A percentile compares a stretch with the other conserved stretches of the same genome.
phyloP scores from a whole-genome alignment of 2,329 filamentous ascomycete genomes.

The Ophiostoma perfectum region DNA sequence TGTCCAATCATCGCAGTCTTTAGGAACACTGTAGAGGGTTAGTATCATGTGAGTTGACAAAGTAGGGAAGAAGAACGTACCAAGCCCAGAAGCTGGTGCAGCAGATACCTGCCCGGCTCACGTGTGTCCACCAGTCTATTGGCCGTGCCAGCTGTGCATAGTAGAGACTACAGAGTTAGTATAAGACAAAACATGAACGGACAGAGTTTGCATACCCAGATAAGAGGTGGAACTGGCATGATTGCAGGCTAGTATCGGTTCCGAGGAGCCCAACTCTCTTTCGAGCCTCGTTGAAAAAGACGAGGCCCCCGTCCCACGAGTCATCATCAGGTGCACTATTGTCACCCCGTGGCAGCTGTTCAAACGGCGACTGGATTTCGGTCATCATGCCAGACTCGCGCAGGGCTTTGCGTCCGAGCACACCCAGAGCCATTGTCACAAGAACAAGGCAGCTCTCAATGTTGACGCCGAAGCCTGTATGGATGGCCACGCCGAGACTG shows the following conservation, averaged over 20 bases:
- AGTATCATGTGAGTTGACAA: neutral
- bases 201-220: slow-evolving; percentile 33
- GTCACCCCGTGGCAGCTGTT: neutral
- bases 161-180: slow-evolving; percentile 19
- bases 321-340: slow-evolving; percentile 4
- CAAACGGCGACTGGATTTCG: neutral
- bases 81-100: slow-evolving; percentile 45
- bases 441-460: slow-evolving; percentile 49
- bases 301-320: slow-evolving; percentile 35
- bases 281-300: slow-evolving; percentile 51
- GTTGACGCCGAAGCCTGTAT: slow-evolving; percentile 46
- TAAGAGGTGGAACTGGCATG: slow-evolving; percentile 49
- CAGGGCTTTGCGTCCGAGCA: slow-evolving; percentile 44
- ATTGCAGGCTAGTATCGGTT: slow-evolving; percentile 39
- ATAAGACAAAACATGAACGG: neutral
- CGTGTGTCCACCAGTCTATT: slow-evolving; percentile 49
- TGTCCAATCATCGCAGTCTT: slow-evolving; percentile 47
- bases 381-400: slow-evolving; percentile 43
- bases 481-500: slow-evolving; percentile 44
- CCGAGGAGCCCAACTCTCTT: slow-evolving; percentile 40
- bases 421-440: slow-evolving; percentile 47
- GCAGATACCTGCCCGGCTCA: slow-evolving; percentile 46
- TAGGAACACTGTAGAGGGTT: slow-evolving; percentile 29
- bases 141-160: slow-evolving; percentile 49
- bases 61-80: neutral